Conservation (phyloP, 176 grass and related monocot species). For the Hyparrhenia diplandra region DNA sequence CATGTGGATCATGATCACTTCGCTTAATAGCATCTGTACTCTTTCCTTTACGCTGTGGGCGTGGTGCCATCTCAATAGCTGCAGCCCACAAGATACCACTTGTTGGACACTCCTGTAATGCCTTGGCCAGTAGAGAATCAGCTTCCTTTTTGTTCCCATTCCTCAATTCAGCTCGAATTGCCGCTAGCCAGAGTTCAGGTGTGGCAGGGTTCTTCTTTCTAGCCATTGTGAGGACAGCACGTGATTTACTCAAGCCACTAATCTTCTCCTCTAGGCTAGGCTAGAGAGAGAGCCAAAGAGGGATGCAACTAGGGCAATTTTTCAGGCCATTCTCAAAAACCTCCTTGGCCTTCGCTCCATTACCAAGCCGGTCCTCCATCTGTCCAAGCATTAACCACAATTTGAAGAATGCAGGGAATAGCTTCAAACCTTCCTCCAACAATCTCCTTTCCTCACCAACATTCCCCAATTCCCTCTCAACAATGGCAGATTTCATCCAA, state of each 20-base stretch:
- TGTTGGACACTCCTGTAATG: slow-evolving; percentile 74
- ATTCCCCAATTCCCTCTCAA: slow-evolving; percentile 82
- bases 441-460: slow-evolving; percentile 70
- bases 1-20: slow-evolving; percentile 74
- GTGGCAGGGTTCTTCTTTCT: slow-evolving; percentile 85
- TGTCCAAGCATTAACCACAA: slow-evolving; percentile 96
- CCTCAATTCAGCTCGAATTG: slow-evolving; percentile 68
- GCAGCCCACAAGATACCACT: slow-evolving; percentile 93
- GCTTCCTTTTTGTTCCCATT: slow-evolving; percentile 85
- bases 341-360: slow-evolving; percentile 56
- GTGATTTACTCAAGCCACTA: slow-evolving; percentile 81
- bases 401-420: slow-evolving; percentile 82
- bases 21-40: slow-evolving; percentile 75
- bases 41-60: slow-evolving; percentile 73
- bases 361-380: slow-evolving; percentile 74
- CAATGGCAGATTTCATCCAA: slow-evolving; percentile 95
- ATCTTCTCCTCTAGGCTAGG: slow-evolving; percentile 79
- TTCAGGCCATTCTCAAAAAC: slow-evolving; percentile 76
- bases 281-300: slow-evolving; percentile 87
- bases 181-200: slow-evolving; percentile 90
- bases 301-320: slow-evolving; percentile 63
- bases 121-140: slow-evolving; percentile 76
- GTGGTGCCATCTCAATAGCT: slow-evolving; percentile 81
- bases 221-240: slow-evolving; percentile 81
- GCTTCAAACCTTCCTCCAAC: slow-evolving; percentile 81